A percentile compares a stretch with the other conserved stretches of the same genome.
Conservation (phyloP, 768 basidiomycete species). For the Tylopilus cervinicoccineus region DNA sequence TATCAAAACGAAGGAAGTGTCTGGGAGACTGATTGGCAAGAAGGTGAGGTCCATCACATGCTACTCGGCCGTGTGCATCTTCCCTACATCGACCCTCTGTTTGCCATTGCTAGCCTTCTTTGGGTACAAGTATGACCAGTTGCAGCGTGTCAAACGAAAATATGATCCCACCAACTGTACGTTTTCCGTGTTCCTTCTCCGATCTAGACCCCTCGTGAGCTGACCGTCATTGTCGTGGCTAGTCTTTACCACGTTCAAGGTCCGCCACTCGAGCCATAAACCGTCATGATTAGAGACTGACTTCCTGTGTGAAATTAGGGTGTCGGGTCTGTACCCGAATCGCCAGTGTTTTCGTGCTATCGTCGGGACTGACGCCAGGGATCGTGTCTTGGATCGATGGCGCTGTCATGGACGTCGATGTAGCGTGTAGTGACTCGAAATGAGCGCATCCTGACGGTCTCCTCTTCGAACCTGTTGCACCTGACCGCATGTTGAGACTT, state of each 20-base stretch:
- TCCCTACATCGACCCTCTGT: not conserved
- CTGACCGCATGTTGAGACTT: too few relatives aligned
- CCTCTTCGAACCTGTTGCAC: too few relatives aligned
- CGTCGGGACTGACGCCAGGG: not conserved
- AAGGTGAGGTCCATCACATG: constrained; percentile 2
- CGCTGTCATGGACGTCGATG: too few relatives aligned
- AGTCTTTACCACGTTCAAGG: constrained; percentile 18
- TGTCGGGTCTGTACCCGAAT: constrained; percentile 4
- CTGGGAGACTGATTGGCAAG: constrained; percentile 14
- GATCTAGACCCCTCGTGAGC: not conserved
- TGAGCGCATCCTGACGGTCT: too few relatives aligned
- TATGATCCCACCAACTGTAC: constrained; percentile 14
- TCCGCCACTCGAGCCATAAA: not conserved
- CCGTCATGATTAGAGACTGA: not conserved
- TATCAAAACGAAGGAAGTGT: constrained; percentile 21
- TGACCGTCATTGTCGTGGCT: not conserved
- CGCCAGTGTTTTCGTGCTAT: constrained; percentile 4
- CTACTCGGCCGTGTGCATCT: not conserved
- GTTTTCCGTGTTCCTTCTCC: not conserved
- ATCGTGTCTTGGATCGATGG: not conserved
- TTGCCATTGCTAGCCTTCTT: constrained; percentile 8
- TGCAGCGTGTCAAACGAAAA: constrained; percentile 11
- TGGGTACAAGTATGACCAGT: constrained; percentile 13
- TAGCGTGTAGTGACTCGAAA: too few relatives aligned
- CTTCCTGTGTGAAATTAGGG: not conserved